Conservation (phyloP, 2,329 filamentous ascomycete genomes). For the Xylariaceae sp. region DNA sequence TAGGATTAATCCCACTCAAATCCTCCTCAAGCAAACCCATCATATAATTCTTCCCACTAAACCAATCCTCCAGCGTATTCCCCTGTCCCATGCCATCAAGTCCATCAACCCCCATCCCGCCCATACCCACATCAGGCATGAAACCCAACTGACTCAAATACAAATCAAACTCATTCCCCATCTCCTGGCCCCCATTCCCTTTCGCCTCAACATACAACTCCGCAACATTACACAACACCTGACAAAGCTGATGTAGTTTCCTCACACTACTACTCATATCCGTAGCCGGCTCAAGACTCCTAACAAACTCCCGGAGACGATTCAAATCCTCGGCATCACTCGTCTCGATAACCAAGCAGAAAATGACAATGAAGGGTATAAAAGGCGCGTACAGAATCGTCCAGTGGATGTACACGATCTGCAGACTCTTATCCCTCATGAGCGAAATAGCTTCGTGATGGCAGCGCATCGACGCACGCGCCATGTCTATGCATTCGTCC, state of each 20-base stretch:
- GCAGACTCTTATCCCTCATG: constrained; percentile 33
- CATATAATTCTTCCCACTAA: constrained; percentile 32
- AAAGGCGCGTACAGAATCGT: constrained; percentile 48
- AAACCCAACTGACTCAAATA: constrained; percentile 32
- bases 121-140: constrained; percentile 25
- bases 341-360: constrained; percentile 48
- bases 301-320: constrained; percentile 48
- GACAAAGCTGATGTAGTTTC: constrained; percentile 54
- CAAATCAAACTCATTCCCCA: constrained; percentile 31
- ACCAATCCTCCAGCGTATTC: constrained; percentile 33
- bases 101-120: constrained; percentile 9
- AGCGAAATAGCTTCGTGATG: constrained; percentile 39
- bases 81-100: constrained; percentile 19
- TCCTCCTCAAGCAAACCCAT: constrained; percentile 32
- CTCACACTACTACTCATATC: constrained; percentile 45
- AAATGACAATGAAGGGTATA: constrained; percentile 50
- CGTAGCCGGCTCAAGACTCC: constrained; percentile 47
- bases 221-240: constrained; percentile 55
- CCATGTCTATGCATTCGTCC: constrained; percentile 39
- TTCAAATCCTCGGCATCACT: constrained; percentile 37
- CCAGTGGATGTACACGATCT: constrained; percentile 44
- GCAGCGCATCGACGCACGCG: constrained; percentile 38
- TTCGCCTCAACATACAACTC: constrained; percentile 56
- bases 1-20: constrained; percentile 28
- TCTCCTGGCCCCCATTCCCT: constrained; percentile 9